Base-by-base conservation (phyloP, 306 rosid genomes). In the Neltuma alba region DNA sequence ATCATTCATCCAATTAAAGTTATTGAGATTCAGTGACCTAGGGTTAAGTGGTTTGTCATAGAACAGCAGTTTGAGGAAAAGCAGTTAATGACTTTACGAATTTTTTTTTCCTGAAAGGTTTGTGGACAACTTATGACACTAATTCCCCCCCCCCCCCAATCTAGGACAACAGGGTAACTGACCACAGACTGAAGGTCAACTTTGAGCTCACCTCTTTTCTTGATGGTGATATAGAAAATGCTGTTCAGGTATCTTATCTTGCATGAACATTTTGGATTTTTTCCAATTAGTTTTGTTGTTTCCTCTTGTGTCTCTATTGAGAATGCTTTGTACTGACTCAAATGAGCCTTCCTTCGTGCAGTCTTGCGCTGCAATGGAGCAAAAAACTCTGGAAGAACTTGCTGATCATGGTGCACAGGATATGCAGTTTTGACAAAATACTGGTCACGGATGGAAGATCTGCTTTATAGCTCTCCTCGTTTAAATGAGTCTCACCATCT, bases 111-210 rank as follows among this genome's bases (percentile, higher is more conserved):
- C 27, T 48, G 36, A 33, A 60, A 62, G 61, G 41, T 40, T 63
- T 65, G 57, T 75, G 77, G 80, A 69, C 76, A 82, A 63, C 27
- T 81, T 55, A 27, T 33, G 16, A 76, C n/a, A n/a, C n/a, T n/a
- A n/a, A n/a, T n/a, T n/a, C n/a, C n/a, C n/a, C n/a, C n/a, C n/a
- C n/a, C n/a, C n/a, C n/a, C n/a, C n/a, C n/a, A n/a, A n/a, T 77
- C 73, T 52, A 95, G 99, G 99, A 95, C 81, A 95, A 91, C 76
- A 88, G 98, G 83, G 99, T 93, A 57, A 95, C 99, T 10, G 99
- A 95, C 76, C 98, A 91, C 83, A 87, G 98, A 88, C 81, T 95
- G 82, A 95, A 93, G 93, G 88, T 50, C 84, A 95, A 93, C 85
- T 93, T 71, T 72, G 96, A 88, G 84, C 99, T 95, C 88, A 93